A percentile compares a stretch with the other conserved stretches of the same genome.
These are phyloP conservation scores for Cucumis cinereus DNA, from an alignment of 306 rosid species.

Conservation along the genomic window DNA sequence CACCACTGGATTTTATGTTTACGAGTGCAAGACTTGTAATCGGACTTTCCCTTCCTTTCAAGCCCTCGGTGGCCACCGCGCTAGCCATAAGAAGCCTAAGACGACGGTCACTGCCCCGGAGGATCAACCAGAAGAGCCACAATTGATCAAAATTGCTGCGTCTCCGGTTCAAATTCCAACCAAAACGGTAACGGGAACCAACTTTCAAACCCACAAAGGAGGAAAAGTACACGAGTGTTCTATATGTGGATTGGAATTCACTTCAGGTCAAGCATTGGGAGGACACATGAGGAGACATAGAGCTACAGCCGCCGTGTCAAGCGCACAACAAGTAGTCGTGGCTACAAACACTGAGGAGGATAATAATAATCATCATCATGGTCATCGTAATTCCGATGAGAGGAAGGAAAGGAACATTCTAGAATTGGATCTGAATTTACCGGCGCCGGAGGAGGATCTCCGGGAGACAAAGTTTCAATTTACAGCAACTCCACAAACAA, in stretches of 20 bases:
- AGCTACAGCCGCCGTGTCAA: background rate
- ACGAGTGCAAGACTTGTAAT: slow-evolving; percentile 91
- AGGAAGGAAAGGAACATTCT: slow-evolving; percentile 33
- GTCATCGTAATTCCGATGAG: background rate
- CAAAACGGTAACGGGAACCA: background rate
- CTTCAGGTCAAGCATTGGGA: slow-evolving; percentile 85
- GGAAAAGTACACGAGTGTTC: slow-evolving; percentile 81
- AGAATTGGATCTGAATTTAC: slow-evolving; percentile 76
- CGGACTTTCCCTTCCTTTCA: slow-evolving; percentile 83
- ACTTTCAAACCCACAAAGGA: slow-evolving; percentile 10
- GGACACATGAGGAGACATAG: slow-evolving; percentile 96
- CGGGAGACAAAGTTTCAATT: slow-evolving; percentile 39
- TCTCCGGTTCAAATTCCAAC: slow-evolving; percentile 14
- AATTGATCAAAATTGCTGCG: background rate
- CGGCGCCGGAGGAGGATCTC: slow-evolving; percentile 78
- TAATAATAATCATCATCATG: background rate
- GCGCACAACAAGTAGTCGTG: background rate
- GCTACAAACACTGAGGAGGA: background rate
- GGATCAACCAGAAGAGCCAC: slow-evolving; percentile 14
- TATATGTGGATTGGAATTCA: slow-evolving; percentile 74
- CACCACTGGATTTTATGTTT: slow-evolving; percentile 21
- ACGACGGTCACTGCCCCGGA: background rate
- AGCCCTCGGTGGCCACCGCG: slow-evolving; percentile 98
- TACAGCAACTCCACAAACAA: slow-evolving; percentile 22
- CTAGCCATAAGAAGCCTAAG: slow-evolving; percentile 73